These are phyloP conservation scores for Dionaea muscipula DNA, from an alignment of 179 eudicot species.

Conservation along the genomic window DNA sequence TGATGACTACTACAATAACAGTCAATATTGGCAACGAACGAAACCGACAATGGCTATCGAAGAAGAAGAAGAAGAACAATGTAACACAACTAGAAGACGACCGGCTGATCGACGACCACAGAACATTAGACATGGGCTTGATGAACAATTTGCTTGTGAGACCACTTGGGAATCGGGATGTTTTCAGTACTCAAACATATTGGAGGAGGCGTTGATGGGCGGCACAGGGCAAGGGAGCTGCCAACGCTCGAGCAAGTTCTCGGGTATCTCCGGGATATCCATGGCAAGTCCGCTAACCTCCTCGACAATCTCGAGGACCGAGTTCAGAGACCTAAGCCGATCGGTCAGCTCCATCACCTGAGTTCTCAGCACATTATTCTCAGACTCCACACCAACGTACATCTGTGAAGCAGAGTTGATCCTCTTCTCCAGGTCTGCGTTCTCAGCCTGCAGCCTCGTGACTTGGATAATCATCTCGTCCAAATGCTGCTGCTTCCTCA, in stretches of 20 bases:
- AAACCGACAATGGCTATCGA: too few relatives aligned
- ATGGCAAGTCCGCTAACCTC: constrained; percentile 48
- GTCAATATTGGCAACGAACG: too few relatives aligned
- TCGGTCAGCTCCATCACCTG: constrained; percentile 56
- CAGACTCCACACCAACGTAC: constrained; percentile 27
- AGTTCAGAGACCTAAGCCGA: constrained; percentile 42
- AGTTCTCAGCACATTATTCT: constrained; percentile 66
- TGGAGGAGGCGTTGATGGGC: constrained; percentile 28
- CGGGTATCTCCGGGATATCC: constrained; percentile 69
- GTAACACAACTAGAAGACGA: too few relatives aligned
- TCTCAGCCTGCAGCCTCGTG: constrained; percentile 32
- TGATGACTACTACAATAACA: too few relatives aligned
- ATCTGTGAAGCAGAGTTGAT: constrained; percentile 26
- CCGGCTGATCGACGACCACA: too few relatives aligned
- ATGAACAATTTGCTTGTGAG: constrained; percentile 22
- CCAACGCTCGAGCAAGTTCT: constrained; percentile 66
- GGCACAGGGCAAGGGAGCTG: constrained; percentile 58
- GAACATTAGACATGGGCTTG: too few relatives aligned
- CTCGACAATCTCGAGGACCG: constrained; percentile 48
- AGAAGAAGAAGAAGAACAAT: too few relatives aligned
- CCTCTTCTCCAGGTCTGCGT: constrained; percentile 22
- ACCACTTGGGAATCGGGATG: constrained; percentile 23
- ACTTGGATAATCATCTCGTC: constrained; percentile 38
- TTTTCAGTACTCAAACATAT: constrained; percentile 31
- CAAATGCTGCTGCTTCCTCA: constrained; percentile 68